Evolutionary conservation across 2,329 filamentous ascomycete species (phyloP).

Genomic region (Neurospora sp.): DNA sequence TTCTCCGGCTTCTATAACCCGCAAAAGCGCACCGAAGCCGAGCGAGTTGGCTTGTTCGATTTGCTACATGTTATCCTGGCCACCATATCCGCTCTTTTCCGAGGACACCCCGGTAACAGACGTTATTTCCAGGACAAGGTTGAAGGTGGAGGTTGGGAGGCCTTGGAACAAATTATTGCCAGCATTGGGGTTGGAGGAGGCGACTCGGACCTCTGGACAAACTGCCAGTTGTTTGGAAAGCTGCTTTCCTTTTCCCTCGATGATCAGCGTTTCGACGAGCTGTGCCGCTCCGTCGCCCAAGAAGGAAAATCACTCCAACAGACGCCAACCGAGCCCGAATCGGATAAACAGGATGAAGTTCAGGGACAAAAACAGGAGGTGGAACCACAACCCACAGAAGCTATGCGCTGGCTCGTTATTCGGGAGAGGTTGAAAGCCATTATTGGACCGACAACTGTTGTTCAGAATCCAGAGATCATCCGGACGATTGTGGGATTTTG

Average conservation of each 20-base stretch:
- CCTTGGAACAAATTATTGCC: slow-evolving; percentile 61
- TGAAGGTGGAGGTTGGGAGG: slow-evolving; percentile 67
- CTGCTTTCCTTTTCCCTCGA: slow-evolving; percentile 73
- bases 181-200: slow-evolving; percentile 55
- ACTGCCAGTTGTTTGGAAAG: slow-evolving; percentile 68
- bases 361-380: not conserved
- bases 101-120: slow-evolving; percentile 73
- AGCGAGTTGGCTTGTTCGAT: slow-evolving; percentile 56
- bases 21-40: slow-evolving; percentile 47
- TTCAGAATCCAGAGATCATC: slow-evolving; percentile 54
- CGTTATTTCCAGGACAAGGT: slow-evolving; percentile 75
- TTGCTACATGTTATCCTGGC: slow-evolving; percentile 63
- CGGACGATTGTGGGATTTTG: slow-evolving; percentile 53
- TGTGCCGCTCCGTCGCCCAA: slow-evolving; percentile 47
- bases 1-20: slow-evolving; percentile 70
- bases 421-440: slow-evolving; percentile 35
- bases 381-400: not conserved
- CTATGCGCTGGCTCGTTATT: slow-evolving; percentile 15
- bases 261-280: slow-evolving; percentile 60
- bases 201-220: slow-evolving; percentile 58
- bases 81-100: slow-evolving; percentile 65
- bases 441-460: slow-evolving; percentile 38
- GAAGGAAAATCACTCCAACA: not conserved
- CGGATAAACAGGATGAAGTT: not conserved
- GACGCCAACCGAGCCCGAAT: not conserved